phyloP scores from a whole-genome alignment of 805 yeast genomes.

The Wickerhamomyces pijperi region DNA sequence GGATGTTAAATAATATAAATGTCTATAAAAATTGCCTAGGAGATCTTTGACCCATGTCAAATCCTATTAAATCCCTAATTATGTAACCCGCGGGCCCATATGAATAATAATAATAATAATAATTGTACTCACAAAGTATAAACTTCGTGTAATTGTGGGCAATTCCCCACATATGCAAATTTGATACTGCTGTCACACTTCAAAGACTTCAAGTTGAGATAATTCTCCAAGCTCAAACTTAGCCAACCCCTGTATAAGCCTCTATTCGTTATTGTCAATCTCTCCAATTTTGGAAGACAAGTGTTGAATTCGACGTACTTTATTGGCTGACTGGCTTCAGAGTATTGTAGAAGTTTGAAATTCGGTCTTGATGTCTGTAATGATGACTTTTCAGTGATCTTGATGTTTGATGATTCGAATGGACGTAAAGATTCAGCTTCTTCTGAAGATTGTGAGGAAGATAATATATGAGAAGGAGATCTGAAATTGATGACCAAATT shows the following conservation, averaged over 20 bases:
- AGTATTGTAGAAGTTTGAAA: not conserved
- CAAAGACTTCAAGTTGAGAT: not conserved
- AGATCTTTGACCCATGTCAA: too few species aligned
- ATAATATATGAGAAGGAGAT: not conserved
- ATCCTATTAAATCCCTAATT: too few species aligned
- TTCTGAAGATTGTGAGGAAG: not conserved
- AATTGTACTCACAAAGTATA: not conserved
- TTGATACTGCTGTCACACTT: not conserved
- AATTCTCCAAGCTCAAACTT: not conserved
- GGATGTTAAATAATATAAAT: too few species aligned
- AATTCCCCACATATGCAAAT: not conserved
- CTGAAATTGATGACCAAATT: not conserved
- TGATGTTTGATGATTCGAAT: not conserved
- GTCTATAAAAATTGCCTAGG: too few species aligned
- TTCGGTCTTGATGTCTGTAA: not conserved
- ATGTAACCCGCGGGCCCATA: too few species aligned
- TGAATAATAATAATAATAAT: too few species aligned
- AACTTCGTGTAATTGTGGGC: not conserved
- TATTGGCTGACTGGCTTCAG: not conserved
- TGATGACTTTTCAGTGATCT: not conserved
- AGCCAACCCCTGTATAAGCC: not conserved
- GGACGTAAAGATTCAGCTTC: not conserved
- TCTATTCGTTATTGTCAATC: not conserved
- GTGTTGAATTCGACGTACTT: not conserved
- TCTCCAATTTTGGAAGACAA: not conserved